Evolutionary conservation across 2,329 filamentous ascomycete genomes (phyloP).

Genomic region (Cadophora sp.): DNA sequence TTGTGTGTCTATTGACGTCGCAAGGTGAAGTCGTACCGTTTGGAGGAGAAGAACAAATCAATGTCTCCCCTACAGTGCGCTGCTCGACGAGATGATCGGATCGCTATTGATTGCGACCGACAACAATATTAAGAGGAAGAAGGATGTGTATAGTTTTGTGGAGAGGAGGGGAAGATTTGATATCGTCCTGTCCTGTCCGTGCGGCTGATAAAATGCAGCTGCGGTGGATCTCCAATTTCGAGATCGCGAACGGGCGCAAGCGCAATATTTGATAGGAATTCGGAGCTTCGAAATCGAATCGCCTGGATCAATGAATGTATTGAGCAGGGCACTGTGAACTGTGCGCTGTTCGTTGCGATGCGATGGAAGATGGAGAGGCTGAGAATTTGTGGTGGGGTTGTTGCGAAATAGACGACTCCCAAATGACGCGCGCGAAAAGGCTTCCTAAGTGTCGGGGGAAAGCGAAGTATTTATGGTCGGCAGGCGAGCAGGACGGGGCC

Average conservation of each 20-base stretch:
- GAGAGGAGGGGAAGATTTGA: neutral
- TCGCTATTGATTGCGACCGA: constrained; percentile 34
- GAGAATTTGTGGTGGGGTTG: constrained; percentile 18
- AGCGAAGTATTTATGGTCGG: constrained; percentile 28
- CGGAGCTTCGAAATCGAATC: constrained; percentile 23
- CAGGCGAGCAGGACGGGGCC: no score
- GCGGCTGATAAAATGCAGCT: constrained; percentile 14
- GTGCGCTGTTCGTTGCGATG: constrained; percentile 34
- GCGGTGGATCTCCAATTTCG: constrained; percentile 10
- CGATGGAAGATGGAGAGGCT: constrained; percentile 9
- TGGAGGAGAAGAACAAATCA: constrained; percentile 95
- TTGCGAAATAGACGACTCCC: constrained; percentile 30
- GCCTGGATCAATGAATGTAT: constrained; percentile 38
- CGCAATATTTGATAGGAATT: neutral
- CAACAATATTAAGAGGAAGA: constrained; percentile 29
- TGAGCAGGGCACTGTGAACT: constrained; percentile 36
- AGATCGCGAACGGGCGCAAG: constrained; percentile 14
- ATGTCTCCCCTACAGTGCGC: constrained; percentile 84
- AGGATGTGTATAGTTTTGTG: constrained; percentile 19
- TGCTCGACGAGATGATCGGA: constrained; percentile 44
- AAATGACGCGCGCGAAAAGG: constrained; percentile 32
- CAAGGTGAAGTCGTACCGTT: constrained; percentile 57
- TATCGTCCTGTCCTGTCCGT: neutral
- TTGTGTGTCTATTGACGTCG: constrained; percentile 30
- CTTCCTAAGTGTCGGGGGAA: constrained; percentile 24